phyloP scores from a whole-genome alignment of 1,284 basidiomycete species.

The Cutaneotrichosporon mucoides region DNA sequence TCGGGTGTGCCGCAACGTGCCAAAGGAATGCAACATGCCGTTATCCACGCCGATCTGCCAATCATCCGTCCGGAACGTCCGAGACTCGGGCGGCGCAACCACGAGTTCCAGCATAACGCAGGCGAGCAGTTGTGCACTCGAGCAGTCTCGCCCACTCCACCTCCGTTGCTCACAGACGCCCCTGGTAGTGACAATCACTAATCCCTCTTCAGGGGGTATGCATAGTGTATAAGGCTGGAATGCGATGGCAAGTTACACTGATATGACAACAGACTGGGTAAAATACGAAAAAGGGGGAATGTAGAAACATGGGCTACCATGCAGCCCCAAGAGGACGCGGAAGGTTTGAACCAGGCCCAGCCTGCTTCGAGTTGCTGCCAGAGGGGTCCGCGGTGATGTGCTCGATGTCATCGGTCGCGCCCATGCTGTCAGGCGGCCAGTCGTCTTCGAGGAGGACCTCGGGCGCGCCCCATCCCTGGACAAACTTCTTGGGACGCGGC shows the following conservation, averaged over 20 bases:
- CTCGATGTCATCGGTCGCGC: neutral
- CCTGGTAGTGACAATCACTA: too few species aligned
- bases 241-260: neutral
- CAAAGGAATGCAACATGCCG: too few species aligned
- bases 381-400: too few species aligned
- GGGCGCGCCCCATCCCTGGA: conserved; percentile 37
- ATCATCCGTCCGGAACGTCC: too few species aligned
- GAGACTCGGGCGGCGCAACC: too few species aligned
- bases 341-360: neutral
- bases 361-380: neutral
- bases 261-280: conserved; percentile 2
- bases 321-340: neutral
- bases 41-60: too few species aligned
- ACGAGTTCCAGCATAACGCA: too few species aligned
- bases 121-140: too few species aligned
- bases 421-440: conserved; percentile 15
- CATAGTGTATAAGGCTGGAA: neutral
- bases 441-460: conserved; percentile 35
- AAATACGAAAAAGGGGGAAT: neutral
- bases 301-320: neutral
- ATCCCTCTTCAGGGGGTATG: neutral
- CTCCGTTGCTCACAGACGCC: too few species aligned
- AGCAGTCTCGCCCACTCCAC: too few species aligned
- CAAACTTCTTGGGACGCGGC: conserved; percentile 22
- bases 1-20: too few species aligned